Evolutionary conservation across 2,329 filamentous ascomycete genomes (phyloP).

Genomic region (Orbilia ellipsospora): DNA sequence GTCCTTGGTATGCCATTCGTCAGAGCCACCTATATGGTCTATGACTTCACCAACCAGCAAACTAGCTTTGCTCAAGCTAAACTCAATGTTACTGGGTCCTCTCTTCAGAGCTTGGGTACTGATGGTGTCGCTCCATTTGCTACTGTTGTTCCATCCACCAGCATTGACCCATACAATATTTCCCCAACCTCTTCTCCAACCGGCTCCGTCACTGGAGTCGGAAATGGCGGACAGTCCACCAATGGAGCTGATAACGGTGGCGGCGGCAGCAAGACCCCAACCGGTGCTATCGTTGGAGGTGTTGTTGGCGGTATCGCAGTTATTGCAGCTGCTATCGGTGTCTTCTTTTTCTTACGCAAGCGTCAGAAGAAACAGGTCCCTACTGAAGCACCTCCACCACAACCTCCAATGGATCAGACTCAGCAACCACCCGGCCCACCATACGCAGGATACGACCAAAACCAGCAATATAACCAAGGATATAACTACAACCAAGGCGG

Average conservation of each 20-base stretch:
- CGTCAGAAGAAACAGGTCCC: constrained; percentile 17
- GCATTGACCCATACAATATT: constrained; percentile 17
- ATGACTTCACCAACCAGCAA: constrained; percentile 52
- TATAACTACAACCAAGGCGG: constrained; percentile 20
- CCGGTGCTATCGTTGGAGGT: constrained; percentile 49
- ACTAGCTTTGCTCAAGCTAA: constrained; percentile 54
- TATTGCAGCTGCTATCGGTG: constrained; percentile 33
- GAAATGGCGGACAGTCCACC: neutral
- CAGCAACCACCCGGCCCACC: constrained; percentile 37
- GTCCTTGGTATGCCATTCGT: constrained; percentile 54
- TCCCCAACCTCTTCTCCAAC: constrained; percentile 13
- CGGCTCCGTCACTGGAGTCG: constrained; percentile 4
- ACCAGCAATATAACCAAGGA: constrained; percentile 29
- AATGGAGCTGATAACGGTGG: neutral
- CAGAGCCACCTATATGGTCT: constrained; percentile 46
- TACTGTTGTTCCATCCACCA: constrained; percentile 22
- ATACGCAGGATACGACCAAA: constrained; percentile 23
- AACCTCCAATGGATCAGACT: constrained; percentile 43
- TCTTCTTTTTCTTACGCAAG: constrained; percentile 45
- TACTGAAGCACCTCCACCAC: constrained; percentile 18
- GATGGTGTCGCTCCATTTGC: constrained; percentile 47
- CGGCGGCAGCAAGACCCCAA: constrained; percentile 31
- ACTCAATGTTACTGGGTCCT: constrained; percentile 45
- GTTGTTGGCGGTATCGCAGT: constrained; percentile 52
- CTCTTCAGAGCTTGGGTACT: constrained; percentile 37